These are phyloP conservation scores for Aegle marmelos DNA, from an alignment of 345 rosid species.

Conservation along the genomic window DNA sequence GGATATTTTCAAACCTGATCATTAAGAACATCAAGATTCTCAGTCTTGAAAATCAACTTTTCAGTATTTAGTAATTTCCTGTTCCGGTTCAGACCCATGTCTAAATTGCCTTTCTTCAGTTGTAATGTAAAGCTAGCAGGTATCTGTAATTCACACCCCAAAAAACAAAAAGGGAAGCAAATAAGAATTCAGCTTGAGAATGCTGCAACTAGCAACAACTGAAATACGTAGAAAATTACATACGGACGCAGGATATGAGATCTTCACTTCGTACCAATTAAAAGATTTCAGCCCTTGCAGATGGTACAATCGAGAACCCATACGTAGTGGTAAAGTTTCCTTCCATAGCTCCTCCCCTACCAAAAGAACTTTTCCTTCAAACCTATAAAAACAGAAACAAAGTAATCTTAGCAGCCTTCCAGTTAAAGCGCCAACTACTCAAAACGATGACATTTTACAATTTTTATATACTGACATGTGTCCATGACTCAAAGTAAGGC, in stretches of 20 bases:
- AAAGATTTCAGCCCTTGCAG: slow-evolving; percentile 64
- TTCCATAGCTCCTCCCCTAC: slow-evolving; percentile 69
- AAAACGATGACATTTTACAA: not conserved
- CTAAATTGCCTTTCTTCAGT: slow-evolving; percentile 45
- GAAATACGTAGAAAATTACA: slow-evolving; percentile 30
- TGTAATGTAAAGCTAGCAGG: slow-evolving; percentile 71
- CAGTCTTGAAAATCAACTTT: slow-evolving; percentile 57
- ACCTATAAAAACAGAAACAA: slow-evolving; percentile 26
- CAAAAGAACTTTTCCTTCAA: slow-evolving; percentile 34
- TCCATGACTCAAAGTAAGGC: slow-evolving; percentile 29
- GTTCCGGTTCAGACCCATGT: slow-evolving; percentile 23
- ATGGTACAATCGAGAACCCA: slow-evolving; percentile 56
- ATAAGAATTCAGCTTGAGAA: slow-evolving; percentile 17
- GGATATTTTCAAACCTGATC: slow-evolving; percentile 39
- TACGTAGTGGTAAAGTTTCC: slow-evolving; percentile 55
- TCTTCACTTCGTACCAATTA: slow-evolving; percentile 96
- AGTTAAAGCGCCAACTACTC: not conserved
- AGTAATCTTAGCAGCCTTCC: not conserved
- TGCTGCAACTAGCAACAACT: not conserved
- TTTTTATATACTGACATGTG: slow-evolving; percentile 32
- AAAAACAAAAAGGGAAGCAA: not conserved
- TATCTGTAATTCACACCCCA: slow-evolving; percentile 32
- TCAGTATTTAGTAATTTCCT: slow-evolving; percentile 64
- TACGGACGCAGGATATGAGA: slow-evolving; percentile 97
- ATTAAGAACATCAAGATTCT: slow-evolving; percentile 23